phyloP scores from a whole-genome alignment of 345 rosid genomes.

The Murraya koenigii region DNA sequence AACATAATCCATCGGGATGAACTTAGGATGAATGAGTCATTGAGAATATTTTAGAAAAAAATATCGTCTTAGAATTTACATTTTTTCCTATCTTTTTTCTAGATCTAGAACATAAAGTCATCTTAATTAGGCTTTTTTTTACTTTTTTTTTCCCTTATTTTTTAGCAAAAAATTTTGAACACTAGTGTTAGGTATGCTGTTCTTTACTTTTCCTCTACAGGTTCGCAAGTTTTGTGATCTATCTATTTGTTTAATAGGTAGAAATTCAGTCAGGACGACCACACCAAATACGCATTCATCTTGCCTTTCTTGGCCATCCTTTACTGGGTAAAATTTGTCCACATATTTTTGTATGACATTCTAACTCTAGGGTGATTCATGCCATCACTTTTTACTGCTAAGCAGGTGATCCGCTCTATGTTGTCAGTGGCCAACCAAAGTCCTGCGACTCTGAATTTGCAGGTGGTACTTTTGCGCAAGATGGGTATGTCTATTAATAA shows the following conservation, averaged over 20 bases:
- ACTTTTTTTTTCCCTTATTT: too few relatives aligned
- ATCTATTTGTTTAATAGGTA: slow-evolving; percentile 41
- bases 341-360: neutral
- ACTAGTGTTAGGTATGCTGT: neutral
- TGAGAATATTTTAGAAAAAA: too few relatives aligned
- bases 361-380: neutral
- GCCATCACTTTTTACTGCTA: neutral
- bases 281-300: slow-evolving; percentile 90
- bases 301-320: slow-evolving; percentile 83
- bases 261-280: slow-evolving; percentile 91
- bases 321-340: slow-evolving; percentile 53
- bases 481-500: slow-evolving; percentile 49
- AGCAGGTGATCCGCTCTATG: slow-evolving; percentile 84
- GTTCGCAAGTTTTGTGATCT: neutral
- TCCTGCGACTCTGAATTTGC: slow-evolving; percentile 38
- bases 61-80: too few relatives aligned
- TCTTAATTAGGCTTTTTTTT: too few relatives aligned
- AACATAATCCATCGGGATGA: too few relatives aligned
- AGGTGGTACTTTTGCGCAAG: slow-evolving; percentile 55
- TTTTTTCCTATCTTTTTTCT: too few relatives aligned
- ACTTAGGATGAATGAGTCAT: too few relatives aligned
- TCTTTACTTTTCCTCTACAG: neutral
- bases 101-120: too few relatives aligned
- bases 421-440: slow-evolving; percentile 66
- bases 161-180: neutral